Base-by-base conservation (phyloP, 495 filamentous ascomycete genomes). In the Penicillium atrosanguineum region DNA sequence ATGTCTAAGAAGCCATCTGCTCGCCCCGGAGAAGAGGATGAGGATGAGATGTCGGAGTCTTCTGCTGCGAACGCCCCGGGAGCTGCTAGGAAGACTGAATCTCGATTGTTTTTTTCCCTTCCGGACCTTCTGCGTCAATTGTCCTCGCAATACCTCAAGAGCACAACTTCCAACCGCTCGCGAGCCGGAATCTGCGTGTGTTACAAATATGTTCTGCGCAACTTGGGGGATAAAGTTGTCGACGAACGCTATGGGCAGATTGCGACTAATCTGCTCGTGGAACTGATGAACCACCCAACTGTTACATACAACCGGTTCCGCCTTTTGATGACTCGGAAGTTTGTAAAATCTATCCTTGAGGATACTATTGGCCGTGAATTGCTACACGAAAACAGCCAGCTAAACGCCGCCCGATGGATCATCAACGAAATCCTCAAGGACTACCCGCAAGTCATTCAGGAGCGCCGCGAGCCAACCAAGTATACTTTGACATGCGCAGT, bases 341-440 rank as follows among this genome's bases (percentile, higher is more conserved):
- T 92, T 70, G 81, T 95, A 12, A 87, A 89, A 55, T 84, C 86
- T 34, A 84, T 97, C 20, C 70, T 97, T 36, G 90, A 95, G 54
- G 85, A 92, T 57, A 85, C 93, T 6, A 78, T 97, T 65, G 91
- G 91, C 6, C 80, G 80, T 42, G 83, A 85, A 57, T 84, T 96
- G 47, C 81, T 99, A 4, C 89, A 91, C 3, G 94, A 97, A 64
- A 86, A 88, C 21, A 92, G 90, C 6, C 91, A 95, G 56, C 75
- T 89, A 44, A 85, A 84, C 59, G 91, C 90, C 28, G 88, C 91
- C 6, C 90, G 83, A 56, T 83, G 81, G 55, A 72, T 99, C 44
- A 81, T 96, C 60, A 97, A 96, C 64, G 84, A 89, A 53, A 78
- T 95, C 41, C 79, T 97, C 40, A 97, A 95, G 68, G 94, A 97